Evolutionary conservation across 1,139 yeast genomes (phyloP).

Genomic region (Blastobotrys apis): DNA sequence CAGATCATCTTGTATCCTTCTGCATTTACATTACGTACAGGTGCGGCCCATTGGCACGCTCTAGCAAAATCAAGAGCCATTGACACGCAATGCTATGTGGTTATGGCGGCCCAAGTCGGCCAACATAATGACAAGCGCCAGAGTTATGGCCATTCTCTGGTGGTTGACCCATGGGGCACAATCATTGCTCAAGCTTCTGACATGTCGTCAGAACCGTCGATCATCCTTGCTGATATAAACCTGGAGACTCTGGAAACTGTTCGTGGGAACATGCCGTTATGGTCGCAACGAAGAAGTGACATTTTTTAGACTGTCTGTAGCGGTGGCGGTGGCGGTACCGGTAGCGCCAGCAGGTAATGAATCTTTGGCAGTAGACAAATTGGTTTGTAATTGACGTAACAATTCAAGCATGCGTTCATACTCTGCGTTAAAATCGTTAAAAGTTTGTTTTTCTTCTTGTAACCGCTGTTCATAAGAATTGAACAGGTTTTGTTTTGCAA

Average conservation of each 20-base stretch:
- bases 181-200: slow-evolving; percentile 60
- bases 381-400: slow-evolving; percentile 17
- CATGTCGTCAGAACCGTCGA: slow-evolving; percentile 46
- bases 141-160: slow-evolving; percentile 82
- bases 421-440: slow-evolving; percentile 18
- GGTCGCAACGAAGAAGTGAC: slow-evolving; percentile 63
- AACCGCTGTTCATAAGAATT: slow-evolving; percentile 25
- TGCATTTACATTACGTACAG: slow-evolving; percentile 89
- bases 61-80: slow-evolving; percentile 81
- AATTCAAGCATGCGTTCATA: slow-evolving; percentile 21
- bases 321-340: background rate
- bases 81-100: slow-evolving; percentile 80
- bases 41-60: slow-evolving; percentile 83
- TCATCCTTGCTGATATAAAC: slow-evolving; percentile 71
- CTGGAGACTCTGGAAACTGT: slow-evolving; percentile 45
- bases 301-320: slow-evolving; percentile 31
- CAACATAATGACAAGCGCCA: slow-evolving; percentile 50
- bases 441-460: slow-evolving; percentile 21
- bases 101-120: slow-evolving; percentile 92
- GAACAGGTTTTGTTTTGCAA: slow-evolving; percentile 20
- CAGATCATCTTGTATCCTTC: slow-evolving; percentile 77
- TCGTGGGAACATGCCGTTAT: slow-evolving; percentile 69
- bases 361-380: slow-evolving; percentile 16
- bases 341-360: too few species aligned
- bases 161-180: slow-evolving; percentile 90